Evolutionary conservation across 306 rosid species (phyloP).

Genomic region (Sindora glabra): DNA sequence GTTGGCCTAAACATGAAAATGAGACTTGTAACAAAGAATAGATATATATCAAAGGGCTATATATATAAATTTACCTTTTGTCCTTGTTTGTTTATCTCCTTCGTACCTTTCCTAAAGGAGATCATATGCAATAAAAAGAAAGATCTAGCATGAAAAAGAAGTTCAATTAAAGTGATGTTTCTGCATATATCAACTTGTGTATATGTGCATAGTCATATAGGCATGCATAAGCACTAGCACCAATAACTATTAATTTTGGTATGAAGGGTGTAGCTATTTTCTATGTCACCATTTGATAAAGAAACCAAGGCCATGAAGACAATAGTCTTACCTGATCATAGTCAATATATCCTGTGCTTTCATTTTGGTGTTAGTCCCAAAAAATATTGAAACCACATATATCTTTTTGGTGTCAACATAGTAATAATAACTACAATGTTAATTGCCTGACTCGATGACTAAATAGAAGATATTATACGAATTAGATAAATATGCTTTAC

Average conservation of each 20-base stretch:
- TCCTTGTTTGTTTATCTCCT: slow-evolving; percentile 79
- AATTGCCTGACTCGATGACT: background rate
- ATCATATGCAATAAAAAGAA: slow-evolving; percentile 7
- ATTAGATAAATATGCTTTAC: background rate
- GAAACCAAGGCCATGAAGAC: background rate
- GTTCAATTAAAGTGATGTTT: background rate
- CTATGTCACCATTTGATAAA: slow-evolving; percentile 22
- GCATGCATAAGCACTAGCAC: slow-evolving; percentile 98
- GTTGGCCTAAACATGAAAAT: background rate
- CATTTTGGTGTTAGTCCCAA: slow-evolving; percentile 78
- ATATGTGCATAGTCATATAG: slow-evolving; percentile 80
- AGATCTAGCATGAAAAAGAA: background rate
- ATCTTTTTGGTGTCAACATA: slow-evolving; percentile 80
- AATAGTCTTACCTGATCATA: slow-evolving; percentile 56
- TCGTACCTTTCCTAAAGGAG: slow-evolving; percentile 65
- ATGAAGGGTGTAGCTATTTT: slow-evolving; percentile 68
- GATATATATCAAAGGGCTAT: background rate
- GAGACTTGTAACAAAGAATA: background rate
- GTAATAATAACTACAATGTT: background rate
- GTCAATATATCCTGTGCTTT: slow-evolving; percentile 78
- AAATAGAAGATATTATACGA: background rate
- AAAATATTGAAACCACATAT: slow-evolving; percentile 69
- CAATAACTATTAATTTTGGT: slow-evolving; percentile 91
- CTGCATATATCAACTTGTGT: slow-evolving; percentile 58
- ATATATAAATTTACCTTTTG: slow-evolving; percentile 39